phyloP scores from a whole-genome alignment of 1,284 basidiomycete genomes.

The Cryptococcus neoformans region DNA sequence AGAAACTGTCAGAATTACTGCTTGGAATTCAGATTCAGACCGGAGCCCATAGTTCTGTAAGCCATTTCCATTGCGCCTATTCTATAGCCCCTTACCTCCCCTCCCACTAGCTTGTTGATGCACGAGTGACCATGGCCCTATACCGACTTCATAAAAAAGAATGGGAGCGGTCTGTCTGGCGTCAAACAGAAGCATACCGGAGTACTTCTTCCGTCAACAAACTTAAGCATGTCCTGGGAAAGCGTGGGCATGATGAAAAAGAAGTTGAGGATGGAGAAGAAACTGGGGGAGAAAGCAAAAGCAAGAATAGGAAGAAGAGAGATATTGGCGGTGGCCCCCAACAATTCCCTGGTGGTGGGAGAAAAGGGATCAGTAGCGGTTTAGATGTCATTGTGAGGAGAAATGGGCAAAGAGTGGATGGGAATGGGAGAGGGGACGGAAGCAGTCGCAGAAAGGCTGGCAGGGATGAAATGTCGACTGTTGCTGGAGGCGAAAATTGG shows the following conservation, averaged over 20 bases:
- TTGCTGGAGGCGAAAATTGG: neutral
- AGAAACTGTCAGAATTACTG: slow-evolving; percentile 77
- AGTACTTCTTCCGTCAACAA: slow-evolving; percentile 14
- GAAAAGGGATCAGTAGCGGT: slow-evolving; percentile 68
- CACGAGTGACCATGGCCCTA: slow-evolving; percentile 92
- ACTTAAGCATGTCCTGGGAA: slow-evolving; percentile 23
- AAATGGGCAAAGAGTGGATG: slow-evolving; percentile 34
- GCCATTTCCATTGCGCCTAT: slow-evolving; percentile 14
- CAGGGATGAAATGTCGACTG: neutral
- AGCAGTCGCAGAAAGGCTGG: neutral
- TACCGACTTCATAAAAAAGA: slow-evolving; percentile 80
- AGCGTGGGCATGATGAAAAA: slow-evolving; percentile 18
- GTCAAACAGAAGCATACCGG: slow-evolving; percentile 39
- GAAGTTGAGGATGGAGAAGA: slow-evolving; percentile 36
- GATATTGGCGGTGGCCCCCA: neutral
- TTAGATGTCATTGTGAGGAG: slow-evolving; percentile 59
- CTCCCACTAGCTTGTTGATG: slow-evolving; percentile 72
- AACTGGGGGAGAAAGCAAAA: slow-evolving; percentile 8
- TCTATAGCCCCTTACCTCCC: neutral
- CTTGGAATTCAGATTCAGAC: slow-evolving; percentile 79
- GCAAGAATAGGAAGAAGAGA: slow-evolving; percentile 18
- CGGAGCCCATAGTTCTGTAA: slow-evolving; percentile 82
- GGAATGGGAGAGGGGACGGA: slow-evolving; percentile 3
- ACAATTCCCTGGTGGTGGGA: slow-evolving; percentile 57
- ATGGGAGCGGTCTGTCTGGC: slow-evolving; percentile 64